phyloP scores from a whole-genome alignment of 2,329 filamentous ascomycete genomes.

The Fusarium ramigenum region DNA sequence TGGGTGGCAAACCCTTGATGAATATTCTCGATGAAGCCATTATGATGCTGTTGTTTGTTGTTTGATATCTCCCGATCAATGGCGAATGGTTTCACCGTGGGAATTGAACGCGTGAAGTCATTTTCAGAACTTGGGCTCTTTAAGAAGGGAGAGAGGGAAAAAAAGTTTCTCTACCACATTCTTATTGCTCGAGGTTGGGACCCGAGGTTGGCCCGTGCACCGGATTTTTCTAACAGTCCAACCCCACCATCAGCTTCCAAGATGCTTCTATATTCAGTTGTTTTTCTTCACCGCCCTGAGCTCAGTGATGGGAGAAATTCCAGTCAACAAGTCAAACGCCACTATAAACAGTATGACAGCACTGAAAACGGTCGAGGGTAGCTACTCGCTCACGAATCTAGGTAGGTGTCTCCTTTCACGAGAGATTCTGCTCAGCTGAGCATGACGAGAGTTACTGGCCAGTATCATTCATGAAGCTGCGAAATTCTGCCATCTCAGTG shows the following conservation, averaged over 20 bases:
- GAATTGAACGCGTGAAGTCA: constrained; percentile 40
- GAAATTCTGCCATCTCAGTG: constrained; percentile 6
- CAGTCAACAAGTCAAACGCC: constrained; percentile 35
- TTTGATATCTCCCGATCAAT: constrained; percentile 32
- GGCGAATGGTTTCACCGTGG: constrained; percentile 41
- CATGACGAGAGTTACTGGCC: not conserved
- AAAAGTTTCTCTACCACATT: constrained; percentile 44
- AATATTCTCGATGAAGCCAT: constrained; percentile 75
- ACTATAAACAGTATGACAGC: constrained; percentile 10
- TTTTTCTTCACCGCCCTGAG: constrained; percentile 31
- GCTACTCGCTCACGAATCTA: not conserved
- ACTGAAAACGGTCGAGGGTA: not conserved
- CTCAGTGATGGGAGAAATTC: constrained; percentile 37
- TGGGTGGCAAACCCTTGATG: constrained; percentile 86
- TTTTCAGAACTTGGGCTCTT: constrained; percentile 38
- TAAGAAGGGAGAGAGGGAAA: constrained; percentile 42
- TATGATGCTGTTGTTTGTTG: constrained; percentile 36
- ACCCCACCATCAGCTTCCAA: constrained; percentile 34
- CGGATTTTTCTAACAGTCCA: constrained; percentile 24
- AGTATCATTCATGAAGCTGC: not conserved
- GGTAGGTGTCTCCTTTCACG: not conserved
- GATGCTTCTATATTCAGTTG: constrained; percentile 31
- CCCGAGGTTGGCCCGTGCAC: constrained; percentile 38
- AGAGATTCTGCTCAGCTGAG: too few relatives aligned
- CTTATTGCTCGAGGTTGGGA: constrained; percentile 40